Percentiles rank a stretch among this genome's conserved stretches.
Evolutionary conservation across 1,139 yeast genomes (phyloP).

Genomic region (Spathaspora sp.): DNA sequence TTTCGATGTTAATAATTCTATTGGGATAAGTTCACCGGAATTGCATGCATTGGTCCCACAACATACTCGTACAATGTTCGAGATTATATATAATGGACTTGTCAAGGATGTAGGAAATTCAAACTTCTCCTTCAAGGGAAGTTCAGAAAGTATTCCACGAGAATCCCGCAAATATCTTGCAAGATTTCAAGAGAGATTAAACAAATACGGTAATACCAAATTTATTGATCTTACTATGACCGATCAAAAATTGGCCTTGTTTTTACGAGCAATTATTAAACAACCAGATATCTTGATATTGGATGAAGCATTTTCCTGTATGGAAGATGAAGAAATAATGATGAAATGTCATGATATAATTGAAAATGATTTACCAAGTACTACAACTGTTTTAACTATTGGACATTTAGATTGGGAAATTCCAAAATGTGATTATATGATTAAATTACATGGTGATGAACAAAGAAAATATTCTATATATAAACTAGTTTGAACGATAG

Average conservation of each 20-base stretch:
- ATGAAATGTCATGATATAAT: conserved; percentile 65
- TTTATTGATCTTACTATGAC: conserved; percentile 63
- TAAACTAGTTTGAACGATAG: conserved; percentile 4
- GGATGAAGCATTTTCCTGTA: conserved; percentile 92
- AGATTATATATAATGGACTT: conserved; percentile 74
- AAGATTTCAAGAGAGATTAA: conserved; percentile 28
- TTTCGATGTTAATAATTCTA: conserved; percentile 73
- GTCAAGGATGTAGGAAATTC: conserved; percentile 57
- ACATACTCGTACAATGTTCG: conserved; percentile 44
- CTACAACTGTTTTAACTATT: conserved; percentile 65
- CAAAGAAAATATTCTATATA: conserved; percentile 23
- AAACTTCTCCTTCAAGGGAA: conserved; percentile 31
- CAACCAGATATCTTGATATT: conserved; percentile 75
- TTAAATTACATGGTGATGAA: conserved; percentile 37
- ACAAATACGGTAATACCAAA: conserved; percentile 27
- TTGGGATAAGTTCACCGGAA: conserved; percentile 92
- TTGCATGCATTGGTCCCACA: conserved; percentile 80
- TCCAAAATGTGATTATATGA: conserved; percentile 34
- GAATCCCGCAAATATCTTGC: conserved; percentile 20
- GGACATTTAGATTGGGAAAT: conserved; percentile 68
- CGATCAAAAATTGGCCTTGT: conserved; percentile 75
- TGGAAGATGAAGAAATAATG: conserved; percentile 66
- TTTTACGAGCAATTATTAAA: conserved; percentile 74
- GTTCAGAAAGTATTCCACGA: conserved; percentile 13
- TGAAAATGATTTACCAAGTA: conserved; percentile 48